These are phyloP conservation scores for Sugiyamaella sp. DNA, from an alignment of 1,139 yeast species.

Conservation along the genomic window DNA sequence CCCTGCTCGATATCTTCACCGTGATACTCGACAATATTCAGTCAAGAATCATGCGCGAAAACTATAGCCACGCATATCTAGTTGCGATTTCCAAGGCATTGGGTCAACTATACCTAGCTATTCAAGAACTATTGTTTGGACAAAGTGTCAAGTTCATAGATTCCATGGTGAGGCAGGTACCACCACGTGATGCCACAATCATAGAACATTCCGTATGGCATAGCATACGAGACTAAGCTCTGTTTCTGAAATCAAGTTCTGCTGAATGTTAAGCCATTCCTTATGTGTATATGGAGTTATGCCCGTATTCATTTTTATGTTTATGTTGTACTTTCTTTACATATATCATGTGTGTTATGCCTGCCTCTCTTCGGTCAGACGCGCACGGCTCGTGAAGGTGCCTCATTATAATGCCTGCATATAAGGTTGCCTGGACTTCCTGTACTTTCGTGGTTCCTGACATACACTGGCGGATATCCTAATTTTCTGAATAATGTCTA, in stretches of 20 bases:
- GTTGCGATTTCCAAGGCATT: not conserved
- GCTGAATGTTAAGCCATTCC: too few species aligned
- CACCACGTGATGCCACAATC: not conserved
- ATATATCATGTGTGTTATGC: too few species aligned
- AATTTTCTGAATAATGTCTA: slow-evolving; percentile 10
- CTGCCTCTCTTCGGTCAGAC: too few species aligned
- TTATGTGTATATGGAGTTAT: too few species aligned
- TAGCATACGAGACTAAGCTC: not conserved
- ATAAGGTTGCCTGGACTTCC: too few species aligned
- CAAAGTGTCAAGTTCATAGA: slow-evolving; percentile 7
- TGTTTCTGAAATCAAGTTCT: too few species aligned
- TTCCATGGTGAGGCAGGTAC: slow-evolving; percentile 3
- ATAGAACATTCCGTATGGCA: not conserved
- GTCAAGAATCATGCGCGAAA: not conserved
- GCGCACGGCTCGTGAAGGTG: too few species aligned
- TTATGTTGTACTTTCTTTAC: too few species aligned
- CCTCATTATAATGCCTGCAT: too few species aligned
- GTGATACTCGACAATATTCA: slow-evolving; percentile 3
- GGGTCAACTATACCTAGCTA: not conserved
- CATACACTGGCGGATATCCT: not conserved
- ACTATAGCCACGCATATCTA: slow-evolving; percentile 9
- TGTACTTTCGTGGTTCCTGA: too few species aligned
- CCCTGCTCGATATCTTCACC: slow-evolving; percentile 11
- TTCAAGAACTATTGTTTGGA: slow-evolving; percentile 4
- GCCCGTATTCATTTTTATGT: too few species aligned